phyloP scores from a whole-genome alignment of 805 yeast species.

The Lachancea waltii region DNA sequence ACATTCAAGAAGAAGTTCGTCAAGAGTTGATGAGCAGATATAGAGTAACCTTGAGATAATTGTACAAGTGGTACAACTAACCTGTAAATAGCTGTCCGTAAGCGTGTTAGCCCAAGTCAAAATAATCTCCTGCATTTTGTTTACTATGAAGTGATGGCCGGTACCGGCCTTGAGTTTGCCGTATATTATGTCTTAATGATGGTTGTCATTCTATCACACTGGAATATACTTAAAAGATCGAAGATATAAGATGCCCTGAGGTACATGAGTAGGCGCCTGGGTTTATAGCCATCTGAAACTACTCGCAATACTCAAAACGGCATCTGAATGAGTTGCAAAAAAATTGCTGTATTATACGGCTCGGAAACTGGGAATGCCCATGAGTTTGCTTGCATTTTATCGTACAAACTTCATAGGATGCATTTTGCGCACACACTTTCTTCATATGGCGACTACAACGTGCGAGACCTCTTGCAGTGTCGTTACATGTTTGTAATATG shows the following conservation, averaged over 20 bases:
- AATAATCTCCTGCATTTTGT: not conserved
- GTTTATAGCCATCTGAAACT: too few relatives aligned
- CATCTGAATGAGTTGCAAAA: constrained; percentile 11
- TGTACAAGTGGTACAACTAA: not conserved
- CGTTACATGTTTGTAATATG: constrained; percentile 41
- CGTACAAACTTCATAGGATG: constrained; percentile 47
- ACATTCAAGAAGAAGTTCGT: constrained; percentile 60
- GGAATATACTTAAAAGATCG: too few relatives aligned
- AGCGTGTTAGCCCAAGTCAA: not conserved
- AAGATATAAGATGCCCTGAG: too few relatives aligned
- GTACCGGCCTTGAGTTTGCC: constrained; percentile 5
- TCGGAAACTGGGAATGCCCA: constrained; percentile 91
- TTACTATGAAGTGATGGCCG: not conserved
- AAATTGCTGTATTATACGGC: constrained; percentile 68
- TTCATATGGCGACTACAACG: constrained; percentile 55
- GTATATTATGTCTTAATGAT: not conserved
- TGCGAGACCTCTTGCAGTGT: constrained; percentile 49
- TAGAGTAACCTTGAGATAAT: constrained; percentile 53
- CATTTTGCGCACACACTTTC: constrained; percentile 44
- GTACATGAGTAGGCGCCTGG: too few relatives aligned
- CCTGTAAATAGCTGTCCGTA: not conserved
- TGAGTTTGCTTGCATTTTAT: constrained; percentile 68
- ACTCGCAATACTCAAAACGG: not conserved
- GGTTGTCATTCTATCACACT: too few relatives aligned
- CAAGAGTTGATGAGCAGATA: constrained; percentile 44